phyloP scores from a whole-genome alignment of 768 basidiomycete species.

The Boletus rubroflammeus region DNA sequence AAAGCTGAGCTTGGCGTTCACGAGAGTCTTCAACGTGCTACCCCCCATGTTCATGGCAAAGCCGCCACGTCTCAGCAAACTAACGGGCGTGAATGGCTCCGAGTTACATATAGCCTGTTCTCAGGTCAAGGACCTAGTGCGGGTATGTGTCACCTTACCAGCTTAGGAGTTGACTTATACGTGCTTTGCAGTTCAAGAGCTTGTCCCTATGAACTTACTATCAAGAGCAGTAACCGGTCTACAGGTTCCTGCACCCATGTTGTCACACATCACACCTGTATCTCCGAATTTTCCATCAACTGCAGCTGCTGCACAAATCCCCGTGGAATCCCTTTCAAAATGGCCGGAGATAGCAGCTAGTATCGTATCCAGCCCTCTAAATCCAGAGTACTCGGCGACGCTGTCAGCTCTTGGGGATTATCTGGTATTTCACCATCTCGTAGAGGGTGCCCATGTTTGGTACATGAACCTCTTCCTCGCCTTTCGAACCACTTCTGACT shows the following conservation, averaged over 20 bases:
- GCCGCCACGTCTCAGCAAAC: slow-evolving; percentile 22
- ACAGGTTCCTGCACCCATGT: slow-evolving; percentile 35
- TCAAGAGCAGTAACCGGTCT: slow-evolving; percentile 38
- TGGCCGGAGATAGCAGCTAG: slow-evolving; percentile 89
- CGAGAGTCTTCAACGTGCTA: slow-evolving; percentile 20
- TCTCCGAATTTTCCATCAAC: slow-evolving; percentile 60
- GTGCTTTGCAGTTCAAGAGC: slow-evolving; percentile 59
- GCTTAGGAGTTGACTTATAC: slow-evolving; percentile 2
- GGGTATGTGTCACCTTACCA: slow-evolving; percentile 40
- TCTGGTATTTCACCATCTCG: slow-evolving; percentile 64
- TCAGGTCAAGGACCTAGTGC: slow-evolving; percentile 79
- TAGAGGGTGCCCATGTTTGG: slow-evolving; percentile 92
- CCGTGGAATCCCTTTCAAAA: slow-evolving; percentile 58
- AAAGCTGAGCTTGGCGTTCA: slow-evolving; percentile 63
- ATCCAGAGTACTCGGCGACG: slow-evolving; percentile 65
- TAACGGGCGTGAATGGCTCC: slow-evolving; percentile 67
- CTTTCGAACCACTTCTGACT: slow-evolving; percentile 1
- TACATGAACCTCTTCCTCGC: slow-evolving; percentile 31
- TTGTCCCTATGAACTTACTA: slow-evolving; percentile 57
- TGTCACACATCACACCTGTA: slow-evolving; percentile 48
- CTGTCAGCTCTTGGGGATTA: slow-evolving; percentile 84
- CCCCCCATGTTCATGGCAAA: slow-evolving; percentile 18
- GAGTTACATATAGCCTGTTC: slow-evolving; percentile 78
- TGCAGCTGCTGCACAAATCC: slow-evolving; percentile 43
- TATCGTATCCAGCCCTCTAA: slow-evolving; percentile 69